Base-by-base conservation (phyloP, 805 yeast species). In the Metschnikowia amazonensis region DNA sequence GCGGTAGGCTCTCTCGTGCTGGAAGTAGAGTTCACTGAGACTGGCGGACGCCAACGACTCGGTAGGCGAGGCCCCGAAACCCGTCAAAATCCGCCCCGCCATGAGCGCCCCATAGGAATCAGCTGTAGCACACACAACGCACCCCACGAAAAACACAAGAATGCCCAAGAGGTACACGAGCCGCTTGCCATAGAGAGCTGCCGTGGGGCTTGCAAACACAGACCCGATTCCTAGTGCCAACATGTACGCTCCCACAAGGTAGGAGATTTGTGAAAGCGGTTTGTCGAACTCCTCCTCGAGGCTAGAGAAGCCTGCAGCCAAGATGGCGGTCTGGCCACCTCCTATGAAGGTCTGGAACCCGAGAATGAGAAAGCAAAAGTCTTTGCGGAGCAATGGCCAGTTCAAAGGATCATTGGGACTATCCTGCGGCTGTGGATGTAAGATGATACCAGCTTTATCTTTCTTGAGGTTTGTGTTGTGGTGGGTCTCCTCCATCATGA, bases 371-470 rank as follows among this genome's bases (percentile, higher is more conserved):
- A 80, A 62, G 6, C 83, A 77, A 38, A 77, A 47, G 49, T 80
- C 85, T 24, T 83, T 65, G 33, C 77, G 67, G 79, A 82, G 77
- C 6, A 70, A 54, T 1, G 85, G 83, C 86, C 86, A 80, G 54
- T 81, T 81, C 33, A 81, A 65, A 2, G 86, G 86, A 51, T 81
- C 86, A 53, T 81, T 80, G 4, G 83, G 82, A 50, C 75, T 67
- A 52, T 80, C 77, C 31, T 76, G 79, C 4, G 86, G 86, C 58
- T 81, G 86, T 0, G 86, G 86, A 44, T 69, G 63, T 29, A 81
- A 62, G 28, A 81, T 70, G 18, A 81, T 62, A 1, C 85, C 85
- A 3, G 60, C 58, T 6, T 65, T 59, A 4, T 77, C 73, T 36
- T 67, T 71, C 47, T 80, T 80, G 39, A 78, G 58, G 0, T 67